These are phyloP conservation scores for Cystobasidium slooffiae DNA, from an alignment of 1,284 basidiomycete species.

Conservation along the genomic window DNA sequence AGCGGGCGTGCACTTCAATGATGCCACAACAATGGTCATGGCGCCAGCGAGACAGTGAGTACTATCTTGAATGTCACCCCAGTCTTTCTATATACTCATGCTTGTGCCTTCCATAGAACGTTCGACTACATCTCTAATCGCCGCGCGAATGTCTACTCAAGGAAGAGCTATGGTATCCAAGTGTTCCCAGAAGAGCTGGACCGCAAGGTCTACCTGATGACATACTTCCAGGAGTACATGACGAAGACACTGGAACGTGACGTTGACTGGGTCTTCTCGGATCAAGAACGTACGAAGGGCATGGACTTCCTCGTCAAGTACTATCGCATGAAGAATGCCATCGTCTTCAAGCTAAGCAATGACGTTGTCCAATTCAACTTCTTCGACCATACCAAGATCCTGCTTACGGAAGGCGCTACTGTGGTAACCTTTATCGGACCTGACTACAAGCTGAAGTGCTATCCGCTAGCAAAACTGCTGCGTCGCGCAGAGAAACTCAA, in stretches of 20 bases:
- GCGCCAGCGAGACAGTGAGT: slow-evolving; percentile 79
- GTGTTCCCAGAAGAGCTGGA: slow-evolving; percentile 65
- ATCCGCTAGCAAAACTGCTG: slow-evolving; percentile 76
- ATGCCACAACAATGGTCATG: slow-evolving; percentile 83
- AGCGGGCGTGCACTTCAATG: slow-evolving; percentile 94
- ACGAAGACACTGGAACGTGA: slow-evolving; percentile 81
- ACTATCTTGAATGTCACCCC: neutral
- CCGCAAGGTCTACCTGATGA: slow-evolving; percentile 84
- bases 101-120: slow-evolving; percentile 55
- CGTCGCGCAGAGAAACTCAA: slow-evolving; percentile 60
- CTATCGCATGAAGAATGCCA: slow-evolving; percentile 92
- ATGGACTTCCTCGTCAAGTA: slow-evolving; percentile 97
- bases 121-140: slow-evolving; percentile 72
- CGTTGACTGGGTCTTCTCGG: slow-evolving; percentile 77
- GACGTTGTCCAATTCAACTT: slow-evolving; percentile 98
- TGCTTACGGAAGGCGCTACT: slow-evolving; percentile 78
- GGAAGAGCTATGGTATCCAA: slow-evolving; percentile 56
- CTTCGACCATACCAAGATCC: slow-evolving; percentile 93
- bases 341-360: slow-evolving; percentile 93
- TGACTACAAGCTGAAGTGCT: slow-evolving; percentile 75
- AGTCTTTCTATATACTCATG: neutral
- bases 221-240: slow-evolving; percentile 91
- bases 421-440: slow-evolving; percentile 88
- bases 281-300: slow-evolving; percentile 69
- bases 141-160: slow-evolving; percentile 51